phyloP scores from a whole-genome alignment of 73 alveolate species.

The Paramecium bursaria region DNA sequence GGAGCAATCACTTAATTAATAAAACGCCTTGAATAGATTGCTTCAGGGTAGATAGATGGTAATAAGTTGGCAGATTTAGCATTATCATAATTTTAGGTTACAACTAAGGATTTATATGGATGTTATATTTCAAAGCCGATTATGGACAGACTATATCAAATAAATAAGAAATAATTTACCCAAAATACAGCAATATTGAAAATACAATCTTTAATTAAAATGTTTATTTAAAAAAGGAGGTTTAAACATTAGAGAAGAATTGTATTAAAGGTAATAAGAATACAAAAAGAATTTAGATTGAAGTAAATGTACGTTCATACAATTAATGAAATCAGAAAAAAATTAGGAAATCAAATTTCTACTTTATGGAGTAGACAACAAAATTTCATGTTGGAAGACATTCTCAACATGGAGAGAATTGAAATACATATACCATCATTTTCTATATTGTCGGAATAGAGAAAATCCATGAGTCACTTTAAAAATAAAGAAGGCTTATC shows the following conservation, averaged over 20 bases:
- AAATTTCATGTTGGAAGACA: not conserved
- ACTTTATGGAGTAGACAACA: slow-evolving; percentile 35
- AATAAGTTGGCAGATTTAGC: slow-evolving; percentile 48
- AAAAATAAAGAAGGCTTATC: slow-evolving; percentile 54
- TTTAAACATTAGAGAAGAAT: slow-evolving; percentile 39
- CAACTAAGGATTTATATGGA: slow-evolving; percentile 5
- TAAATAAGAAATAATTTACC: slow-evolving; percentile 46
- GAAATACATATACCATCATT: slow-evolving; percentile 54
- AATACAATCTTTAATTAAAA: not conserved
- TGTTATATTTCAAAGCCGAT: slow-evolving; percentile 43
- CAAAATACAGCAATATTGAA: slow-evolving; percentile 17
- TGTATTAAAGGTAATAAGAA: slow-evolving; percentile 43
- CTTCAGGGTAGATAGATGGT: slow-evolving; percentile 56
- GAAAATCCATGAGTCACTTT: slow-evolving; percentile 47
- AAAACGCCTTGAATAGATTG: slow-evolving; percentile 22
- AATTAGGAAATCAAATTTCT: slow-evolving; percentile 21
- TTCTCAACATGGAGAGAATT: slow-evolving; percentile 14
- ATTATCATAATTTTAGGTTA: slow-evolving; percentile 16
- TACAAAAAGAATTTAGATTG: slow-evolving; percentile 43
- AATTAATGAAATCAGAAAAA: slow-evolving; percentile 6
- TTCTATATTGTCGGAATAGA: not conserved
- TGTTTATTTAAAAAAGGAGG: slow-evolving; percentile 25
- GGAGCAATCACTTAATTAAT: slow-evolving; percentile 18
- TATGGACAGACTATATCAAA: slow-evolving; percentile 41
- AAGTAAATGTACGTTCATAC: slow-evolving; percentile 20